Percentiles rank a stretch among this genome's conserved stretches.
Evolutionary conservation across 208 protist species (phyloP).

Genomic region (Endotrypanum monterogeii): DNA sequence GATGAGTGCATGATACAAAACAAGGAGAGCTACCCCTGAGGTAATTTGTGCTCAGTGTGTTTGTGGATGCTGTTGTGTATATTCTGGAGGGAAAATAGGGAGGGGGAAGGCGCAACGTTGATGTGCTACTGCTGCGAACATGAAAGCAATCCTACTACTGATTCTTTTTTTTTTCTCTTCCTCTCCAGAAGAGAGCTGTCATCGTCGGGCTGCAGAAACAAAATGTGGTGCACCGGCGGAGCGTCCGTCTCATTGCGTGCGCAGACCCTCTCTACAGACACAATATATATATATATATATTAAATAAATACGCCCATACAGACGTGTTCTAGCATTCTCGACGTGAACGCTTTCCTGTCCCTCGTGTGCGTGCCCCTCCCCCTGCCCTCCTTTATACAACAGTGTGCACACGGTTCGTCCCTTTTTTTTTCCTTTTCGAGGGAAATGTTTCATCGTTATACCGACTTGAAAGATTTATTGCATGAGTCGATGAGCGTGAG

Average conservation of each 20-base stretch:
- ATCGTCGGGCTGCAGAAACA: not conserved
- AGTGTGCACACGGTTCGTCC: not conserved
- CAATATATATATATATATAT: too few relatives aligned
- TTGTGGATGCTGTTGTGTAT: not conserved
- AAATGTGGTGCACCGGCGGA: not conserved
- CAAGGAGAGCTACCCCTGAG: not conserved
- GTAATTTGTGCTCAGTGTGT: not conserved
- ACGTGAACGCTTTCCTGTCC: not conserved
- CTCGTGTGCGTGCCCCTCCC: not conserved
- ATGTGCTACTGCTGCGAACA: not conserved
- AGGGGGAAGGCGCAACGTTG: not conserved
- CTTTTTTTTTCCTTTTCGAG: not conserved
- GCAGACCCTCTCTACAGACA: not conserved
- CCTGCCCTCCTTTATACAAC: not conserved
- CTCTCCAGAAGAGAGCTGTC: not conserved
- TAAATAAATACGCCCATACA: not conserved
- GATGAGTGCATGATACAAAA: not conserved
- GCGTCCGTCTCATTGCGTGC: not conserved
- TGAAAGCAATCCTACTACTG: not conserved
- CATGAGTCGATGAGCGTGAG: not conserved
- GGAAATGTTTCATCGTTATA: too few relatives aligned
- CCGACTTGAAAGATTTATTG: not conserved
- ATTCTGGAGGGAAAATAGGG: too few relatives aligned
- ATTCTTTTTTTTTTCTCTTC: not conserved
- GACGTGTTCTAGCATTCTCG: not conserved